Conservation (phyloP, 768 basidiomycete genomes). For the Termitomyces sp. region DNA sequence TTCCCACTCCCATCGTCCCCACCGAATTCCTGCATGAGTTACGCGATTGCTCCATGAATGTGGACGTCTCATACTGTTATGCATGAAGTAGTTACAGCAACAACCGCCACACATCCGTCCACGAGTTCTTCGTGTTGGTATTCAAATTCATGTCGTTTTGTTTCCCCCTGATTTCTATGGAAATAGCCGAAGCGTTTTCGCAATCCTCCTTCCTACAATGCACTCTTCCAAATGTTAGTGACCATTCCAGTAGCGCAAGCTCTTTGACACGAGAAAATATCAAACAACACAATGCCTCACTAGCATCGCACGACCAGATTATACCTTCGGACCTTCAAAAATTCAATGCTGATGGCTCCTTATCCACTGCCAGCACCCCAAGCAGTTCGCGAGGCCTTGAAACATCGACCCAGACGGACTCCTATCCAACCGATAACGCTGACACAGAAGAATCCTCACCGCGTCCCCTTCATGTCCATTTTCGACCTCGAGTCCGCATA, state of each 20-base stretch:
- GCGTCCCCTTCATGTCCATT: slow-evolving; percentile 42
- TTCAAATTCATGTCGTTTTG: background rate
- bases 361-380: slow-evolving; percentile 10
- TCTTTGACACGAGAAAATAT: slow-evolving; percentile 14
- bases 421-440: slow-evolving; percentile 1
- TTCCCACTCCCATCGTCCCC: background rate
- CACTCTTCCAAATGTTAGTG: background rate
- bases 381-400: slow-evolving; percentile 17
- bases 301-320: slow-evolving; percentile 4
- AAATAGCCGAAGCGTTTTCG: background rate
- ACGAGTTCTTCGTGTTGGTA: slow-evolving; percentile 3
- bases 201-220: background rate
- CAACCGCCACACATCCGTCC: background rate
- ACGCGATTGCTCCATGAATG: background rate
- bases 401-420: slow-evolving; percentile 10
- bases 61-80: background rate
- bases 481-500: slow-evolving; percentile 74
- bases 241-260: slow-evolving; percentile 2
- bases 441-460: slow-evolving; percentile 11
- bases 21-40: background rate
- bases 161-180: background rate
- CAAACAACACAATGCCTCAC: slow-evolving; percentile 7
- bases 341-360: background rate
- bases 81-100: background rate
- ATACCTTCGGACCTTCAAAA: background rate